Percentiles rank a stretch among this genome's conserved stretches.
Conservation (phyloP, 2,329 filamentous ascomycete genomes). For the Cercospora citrullina region DNA sequence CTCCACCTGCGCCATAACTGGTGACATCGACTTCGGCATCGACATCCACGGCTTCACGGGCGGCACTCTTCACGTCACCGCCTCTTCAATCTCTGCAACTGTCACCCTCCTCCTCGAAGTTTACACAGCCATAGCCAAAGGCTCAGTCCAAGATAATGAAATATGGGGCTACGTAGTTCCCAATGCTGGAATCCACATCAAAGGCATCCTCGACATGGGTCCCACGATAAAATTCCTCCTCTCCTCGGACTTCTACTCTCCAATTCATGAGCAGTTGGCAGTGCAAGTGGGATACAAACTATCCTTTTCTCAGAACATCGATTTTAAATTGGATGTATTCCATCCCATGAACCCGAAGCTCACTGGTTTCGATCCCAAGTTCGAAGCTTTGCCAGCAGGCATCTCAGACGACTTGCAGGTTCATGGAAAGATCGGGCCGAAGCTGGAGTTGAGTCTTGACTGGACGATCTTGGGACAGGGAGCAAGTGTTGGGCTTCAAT, state of each 20-base stretch:
- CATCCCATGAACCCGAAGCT: background rate
- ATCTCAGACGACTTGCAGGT: slow-evolving; percentile 10
- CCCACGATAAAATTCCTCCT: slow-evolving; percentile 17
- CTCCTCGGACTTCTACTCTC: slow-evolving; percentile 6
- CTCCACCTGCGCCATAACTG: slow-evolving; percentile 11
- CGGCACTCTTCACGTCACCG: background rate
- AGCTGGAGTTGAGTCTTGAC: slow-evolving; percentile 11
- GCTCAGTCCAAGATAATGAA: slow-evolving; percentile 2
- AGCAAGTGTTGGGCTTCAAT: slow-evolving; percentile 6
- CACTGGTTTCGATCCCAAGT: slow-evolving; percentile 12
- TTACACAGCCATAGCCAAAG: slow-evolving; percentile 6
- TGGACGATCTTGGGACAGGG: slow-evolving; percentile 12
- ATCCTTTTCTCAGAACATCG: background rate
- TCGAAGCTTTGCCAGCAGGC: slow-evolving; percentile 2
- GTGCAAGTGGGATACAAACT: slow-evolving; percentile 16
- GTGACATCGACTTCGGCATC: slow-evolving; percentile 11
- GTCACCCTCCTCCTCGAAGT: slow-evolving; percentile 3
- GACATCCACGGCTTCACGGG: slow-evolving; percentile 10
- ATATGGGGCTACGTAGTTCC: slow-evolving; percentile 14
- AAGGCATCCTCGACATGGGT: slow-evolving; percentile 15
- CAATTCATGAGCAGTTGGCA: slow-evolving; percentile 1
- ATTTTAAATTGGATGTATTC: slow-evolving; percentile 1
- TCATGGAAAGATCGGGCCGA: slow-evolving; percentile 9
- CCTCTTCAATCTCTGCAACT: background rate
- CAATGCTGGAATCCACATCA: slow-evolving; percentile 16